Conservation (phyloP, 345 rosid genomes). For the Toxicodendron radicans region DNA sequence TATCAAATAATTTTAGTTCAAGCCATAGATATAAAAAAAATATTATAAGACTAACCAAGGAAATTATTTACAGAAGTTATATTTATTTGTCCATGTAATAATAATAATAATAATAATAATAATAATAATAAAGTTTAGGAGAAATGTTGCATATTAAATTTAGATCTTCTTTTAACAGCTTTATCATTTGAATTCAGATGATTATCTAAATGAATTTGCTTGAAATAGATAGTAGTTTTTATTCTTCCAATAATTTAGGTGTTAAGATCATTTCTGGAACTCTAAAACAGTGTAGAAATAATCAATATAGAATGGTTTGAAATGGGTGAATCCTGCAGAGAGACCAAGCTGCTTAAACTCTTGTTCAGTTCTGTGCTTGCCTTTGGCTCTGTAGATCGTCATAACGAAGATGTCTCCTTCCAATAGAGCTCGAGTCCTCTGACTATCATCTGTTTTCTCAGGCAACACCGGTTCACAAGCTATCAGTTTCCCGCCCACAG, state of each 20-base stretch:
- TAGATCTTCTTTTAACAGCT: no score
- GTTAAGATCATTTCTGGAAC: constrained; percentile 54
- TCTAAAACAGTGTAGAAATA: constrained; percentile 70
- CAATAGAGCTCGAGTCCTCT: constrained; percentile 72
- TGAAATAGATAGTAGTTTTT: background rate
- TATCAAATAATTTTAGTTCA: no score
- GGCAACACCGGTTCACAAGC: constrained; percentile 88
- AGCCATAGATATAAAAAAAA: no score
- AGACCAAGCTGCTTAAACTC: constrained; percentile 67
- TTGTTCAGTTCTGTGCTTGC: constrained; percentile 74
- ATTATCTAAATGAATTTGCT: no score
- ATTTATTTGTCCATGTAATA: no score
- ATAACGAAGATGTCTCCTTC: constrained; percentile 81
- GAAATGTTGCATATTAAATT: no score
- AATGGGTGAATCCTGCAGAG: constrained; percentile 58
- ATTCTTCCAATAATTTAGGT: background rate
- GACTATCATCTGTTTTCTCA: constrained; percentile 60
- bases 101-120: background rate
- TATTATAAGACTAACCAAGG: no score
- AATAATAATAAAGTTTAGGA: no score
- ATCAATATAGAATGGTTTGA: constrained; percentile 53
- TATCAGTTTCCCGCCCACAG: constrained; percentile 70
- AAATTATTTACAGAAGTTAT: no score
- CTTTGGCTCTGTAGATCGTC: constrained; percentile 82
- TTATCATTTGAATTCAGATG: no score